phyloP scores from a whole-genome alignment of 192 early-diverging fungal genomes.

The Rhizoclosmatium sp. region DNA sequence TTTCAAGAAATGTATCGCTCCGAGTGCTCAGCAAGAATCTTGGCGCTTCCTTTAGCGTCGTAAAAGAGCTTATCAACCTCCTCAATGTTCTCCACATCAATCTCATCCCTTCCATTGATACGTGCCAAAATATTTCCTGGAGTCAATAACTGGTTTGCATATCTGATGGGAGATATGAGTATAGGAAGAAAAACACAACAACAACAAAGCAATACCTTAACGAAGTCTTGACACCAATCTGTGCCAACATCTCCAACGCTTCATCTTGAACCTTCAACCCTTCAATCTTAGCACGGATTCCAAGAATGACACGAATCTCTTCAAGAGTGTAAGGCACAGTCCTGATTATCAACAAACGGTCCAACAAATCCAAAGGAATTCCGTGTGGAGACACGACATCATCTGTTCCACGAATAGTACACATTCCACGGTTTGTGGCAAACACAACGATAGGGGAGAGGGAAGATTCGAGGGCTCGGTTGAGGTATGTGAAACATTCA shows the following conservation, averaged over 20 bases:
- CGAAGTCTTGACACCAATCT: conserved; percentile 92
- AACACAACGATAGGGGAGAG: conserved; percentile 97
- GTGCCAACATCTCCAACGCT: conserved; percentile 82
- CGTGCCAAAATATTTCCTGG: conserved; percentile 87
- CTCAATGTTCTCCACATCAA: conserved; percentile 85
- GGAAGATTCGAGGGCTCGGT: conserved; percentile 95
- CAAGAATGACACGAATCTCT: conserved; percentile 88
- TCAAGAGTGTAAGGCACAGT: conserved; percentile 86
- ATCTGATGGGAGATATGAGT: conserved; percentile 54
- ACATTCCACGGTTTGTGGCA: conserved; percentile 97
- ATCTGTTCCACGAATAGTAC: conserved; percentile 72
- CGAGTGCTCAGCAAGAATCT: conserved; percentile 66
- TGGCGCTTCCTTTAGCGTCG: conserved; percentile 85
- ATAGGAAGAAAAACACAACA: background rate
- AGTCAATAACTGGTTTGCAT: conserved; percentile 93
- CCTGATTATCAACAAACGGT: conserved; percentile 94
- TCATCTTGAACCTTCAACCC: conserved; percentile 92
- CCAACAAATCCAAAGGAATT: conserved; percentile 94
- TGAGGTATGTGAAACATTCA: conserved; percentile 99
- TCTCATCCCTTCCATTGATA: conserved; percentile 83
- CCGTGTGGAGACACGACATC: conserved; percentile 76
- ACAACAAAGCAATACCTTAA: conserved; percentile 69
- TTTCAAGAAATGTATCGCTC: conserved; percentile 54
- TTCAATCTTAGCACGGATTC: conserved; percentile 92
- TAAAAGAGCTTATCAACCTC: conserved; percentile 88